Conservation (phyloP, 495 filamentous ascomycete genomes). For the Aspergillus diversus region DNA sequence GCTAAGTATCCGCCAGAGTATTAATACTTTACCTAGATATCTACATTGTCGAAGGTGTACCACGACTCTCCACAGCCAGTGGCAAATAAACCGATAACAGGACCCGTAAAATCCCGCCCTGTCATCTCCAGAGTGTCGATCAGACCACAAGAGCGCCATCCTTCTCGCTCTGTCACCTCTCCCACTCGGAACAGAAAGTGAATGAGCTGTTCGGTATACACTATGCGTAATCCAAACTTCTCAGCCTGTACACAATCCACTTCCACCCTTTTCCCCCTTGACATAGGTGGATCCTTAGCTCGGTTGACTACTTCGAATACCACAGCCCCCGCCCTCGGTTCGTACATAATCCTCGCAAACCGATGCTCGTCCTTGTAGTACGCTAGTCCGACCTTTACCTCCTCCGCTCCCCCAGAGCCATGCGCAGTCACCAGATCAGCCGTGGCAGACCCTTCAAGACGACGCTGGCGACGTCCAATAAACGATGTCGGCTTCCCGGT, state of each 20-base stretch:
- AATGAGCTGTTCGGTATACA: background rate
- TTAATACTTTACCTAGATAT: background rate
- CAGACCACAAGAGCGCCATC: background rate
- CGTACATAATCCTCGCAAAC: background rate
- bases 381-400: background rate
- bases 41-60: background rate
- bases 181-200: background rate
- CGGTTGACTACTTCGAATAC: background rate
- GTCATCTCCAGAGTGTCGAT: background rate
- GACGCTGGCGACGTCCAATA: background rate
- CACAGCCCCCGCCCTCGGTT: background rate
- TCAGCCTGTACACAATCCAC: background rate
- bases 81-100: background rate
- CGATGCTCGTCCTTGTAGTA: background rate
- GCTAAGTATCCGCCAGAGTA: no score
- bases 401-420: background rate
- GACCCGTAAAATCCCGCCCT: background rate
- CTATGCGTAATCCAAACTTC: background rate
- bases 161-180: background rate
- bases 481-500: background rate
- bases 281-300: background rate
- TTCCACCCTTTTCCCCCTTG: background rate
- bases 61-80: background rate
- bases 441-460: background rate
- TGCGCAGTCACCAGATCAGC: background rate